Conservation (phyloP, 129 eudicot genomes). For the Tagetes erecta region DNA sequence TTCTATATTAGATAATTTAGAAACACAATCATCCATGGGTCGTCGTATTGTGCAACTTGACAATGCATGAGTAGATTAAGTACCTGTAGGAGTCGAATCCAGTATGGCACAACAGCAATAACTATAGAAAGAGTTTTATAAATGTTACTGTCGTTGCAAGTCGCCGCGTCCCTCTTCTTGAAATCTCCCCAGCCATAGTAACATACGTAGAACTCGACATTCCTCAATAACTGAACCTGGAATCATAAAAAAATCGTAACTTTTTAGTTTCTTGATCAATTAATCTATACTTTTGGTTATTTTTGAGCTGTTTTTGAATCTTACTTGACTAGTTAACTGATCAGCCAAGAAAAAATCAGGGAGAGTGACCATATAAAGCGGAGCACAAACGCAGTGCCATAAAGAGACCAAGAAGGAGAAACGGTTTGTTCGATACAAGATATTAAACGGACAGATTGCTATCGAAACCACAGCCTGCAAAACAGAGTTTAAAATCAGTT, state of each 20-base stretch:
- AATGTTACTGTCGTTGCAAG: conserved; percentile 30
- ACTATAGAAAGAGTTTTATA: conserved; percentile 34
- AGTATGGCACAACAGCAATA: conserved; percentile 63
- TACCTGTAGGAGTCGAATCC: conserved; percentile 69
- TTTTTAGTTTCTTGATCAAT: conserved; percentile 3
- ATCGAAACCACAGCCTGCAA: conserved; percentile 54
- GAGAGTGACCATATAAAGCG: conserved; percentile 66
- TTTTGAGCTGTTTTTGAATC: background rate
- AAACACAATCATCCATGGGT: background rate
- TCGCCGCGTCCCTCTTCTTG: conserved; percentile 44
- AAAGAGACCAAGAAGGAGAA: conserved; percentile 53
- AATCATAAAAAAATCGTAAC: background rate
- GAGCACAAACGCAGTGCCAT: conserved; percentile 74
- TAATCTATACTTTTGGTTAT: background rate
- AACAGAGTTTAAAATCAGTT: background rate
- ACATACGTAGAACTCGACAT: conserved; percentile 60
- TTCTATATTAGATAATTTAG: background rate
- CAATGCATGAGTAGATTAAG: background rate
- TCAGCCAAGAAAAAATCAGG: conserved; percentile 79
- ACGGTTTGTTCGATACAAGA: conserved; percentile 63
- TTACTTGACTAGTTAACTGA: conserved; percentile 83
- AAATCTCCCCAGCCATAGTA: conserved; percentile 69
- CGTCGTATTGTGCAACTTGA: background rate
- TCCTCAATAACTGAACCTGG: conserved; percentile 68
- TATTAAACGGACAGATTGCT: conserved; percentile 66